Evolutionary conservation across 148 eudicot genomes (phyloP).

Genomic region (Nyssa sinensis): DNA sequence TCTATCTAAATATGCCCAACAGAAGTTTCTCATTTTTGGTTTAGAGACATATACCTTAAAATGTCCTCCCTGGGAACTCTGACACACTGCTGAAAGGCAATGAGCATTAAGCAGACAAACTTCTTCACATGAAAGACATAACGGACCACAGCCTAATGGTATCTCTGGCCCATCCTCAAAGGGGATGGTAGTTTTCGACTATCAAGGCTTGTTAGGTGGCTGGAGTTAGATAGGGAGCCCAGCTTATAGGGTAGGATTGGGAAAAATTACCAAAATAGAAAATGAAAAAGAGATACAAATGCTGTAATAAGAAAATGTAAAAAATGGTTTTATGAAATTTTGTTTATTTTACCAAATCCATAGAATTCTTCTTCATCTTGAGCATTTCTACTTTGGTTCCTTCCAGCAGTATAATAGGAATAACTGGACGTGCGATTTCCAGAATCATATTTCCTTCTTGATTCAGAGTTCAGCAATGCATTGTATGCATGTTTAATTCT

Average conservation of each 20-base stretch:
- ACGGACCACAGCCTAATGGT: too few species aligned
- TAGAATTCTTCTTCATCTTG: conserved; percentile 89
- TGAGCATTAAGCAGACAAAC: background rate
- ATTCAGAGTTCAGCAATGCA: conserved; percentile 67
- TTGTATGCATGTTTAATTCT: conserved; percentile 98
- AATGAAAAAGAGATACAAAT: background rate
- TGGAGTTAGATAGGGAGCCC: too few species aligned
- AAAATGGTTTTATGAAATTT: background rate
- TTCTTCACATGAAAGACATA: background rate
- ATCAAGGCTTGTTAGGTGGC: too few species aligned
- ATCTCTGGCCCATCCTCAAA: too few species aligned
- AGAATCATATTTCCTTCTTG: conserved; percentile 57
- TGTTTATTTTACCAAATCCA: conserved; percentile 68
- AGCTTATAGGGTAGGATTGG: too few species aligned
- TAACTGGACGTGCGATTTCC: conserved; percentile 44
- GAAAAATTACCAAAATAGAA: background rate
- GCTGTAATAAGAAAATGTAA: background rate
- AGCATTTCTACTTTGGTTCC: conserved; percentile 36
- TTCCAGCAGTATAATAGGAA: conserved; percentile 59
- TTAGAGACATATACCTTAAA: too few species aligned
- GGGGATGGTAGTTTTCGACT: too few species aligned
- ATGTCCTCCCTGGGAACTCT: background rate
- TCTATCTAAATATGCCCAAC: background rate
- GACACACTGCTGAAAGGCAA: background rate
- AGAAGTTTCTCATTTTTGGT: too few species aligned